Base-by-base conservation (phyloP, 2,329 filamentous ascomycete species). In the Fusarium anthophilum region DNA sequence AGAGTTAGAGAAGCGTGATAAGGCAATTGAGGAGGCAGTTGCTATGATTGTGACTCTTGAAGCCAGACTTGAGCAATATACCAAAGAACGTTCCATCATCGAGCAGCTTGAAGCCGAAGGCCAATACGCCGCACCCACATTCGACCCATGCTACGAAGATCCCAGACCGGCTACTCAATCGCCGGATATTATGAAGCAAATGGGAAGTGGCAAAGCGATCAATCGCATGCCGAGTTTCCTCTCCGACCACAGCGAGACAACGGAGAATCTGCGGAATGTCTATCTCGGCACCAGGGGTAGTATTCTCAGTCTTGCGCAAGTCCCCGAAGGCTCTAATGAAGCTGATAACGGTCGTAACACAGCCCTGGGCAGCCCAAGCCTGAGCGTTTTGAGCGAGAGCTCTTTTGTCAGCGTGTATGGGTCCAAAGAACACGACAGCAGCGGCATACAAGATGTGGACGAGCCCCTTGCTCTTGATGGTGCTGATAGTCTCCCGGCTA, bases 11-110 rank as follows among this genome's bases (percentile, higher is more conserved):
- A 91, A 91, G 81, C 86, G 91, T 24, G 92, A 94, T 80, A 90
- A 90, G 77, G 92, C 92, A 9, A 86, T 94, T 4, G 89, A 91
- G 70, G 91, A 94, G 77, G 92, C 92, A 8, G 91, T 93, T 11
- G 85, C 87, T 35, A 90, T 93, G 84, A 94, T 94, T 72, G 88
- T 92, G 57, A 84, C 85, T 30, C 82, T 93, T 22, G 92, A 94
- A 78, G 87, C 89, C 11, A 86, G 86, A 70, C 80, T 91, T 3
- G 87, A 90, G 37, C 84, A 86, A 63, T 81, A 91, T 37, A 78
- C 87, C 18, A 82, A 82, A 54, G 90, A 91, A 74, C 84, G 87
- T 37, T 84, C 87, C 66, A 87, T 88, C 81, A 86, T 88, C 14
- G 84, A 85, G 39, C 84, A 84, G 38, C 82, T 90, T 18, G 87